A percentile compares a stretch with the other conserved stretches of the same genome.
These are phyloP conservation scores for Xerocomus spinulosus DNA, from an alignment of 768 basidiomycete genomes.

Conservation along the genomic window DNA sequence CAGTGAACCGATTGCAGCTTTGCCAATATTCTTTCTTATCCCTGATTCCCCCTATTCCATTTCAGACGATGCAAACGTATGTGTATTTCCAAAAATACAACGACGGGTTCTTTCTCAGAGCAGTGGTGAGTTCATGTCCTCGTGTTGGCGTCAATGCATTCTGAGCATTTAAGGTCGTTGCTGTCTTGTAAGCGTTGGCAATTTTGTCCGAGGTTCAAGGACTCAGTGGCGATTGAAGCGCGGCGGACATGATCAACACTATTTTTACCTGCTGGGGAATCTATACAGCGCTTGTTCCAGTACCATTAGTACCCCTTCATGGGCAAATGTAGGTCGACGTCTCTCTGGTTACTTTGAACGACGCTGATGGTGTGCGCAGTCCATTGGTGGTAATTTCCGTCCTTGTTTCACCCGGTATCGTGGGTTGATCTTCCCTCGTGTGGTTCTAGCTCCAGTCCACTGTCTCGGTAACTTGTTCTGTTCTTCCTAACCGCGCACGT, in stretches of 20 bases:
- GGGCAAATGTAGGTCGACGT: constrained; percentile 4
- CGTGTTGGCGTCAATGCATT: background rate
- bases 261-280: constrained; percentile 10
- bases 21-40: no score
- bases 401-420: background rate
- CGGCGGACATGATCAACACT: constrained; percentile 13
- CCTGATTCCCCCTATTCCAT: background rate
- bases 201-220: background rate
- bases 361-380: background rate
- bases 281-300: constrained; percentile 5
- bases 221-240: no score
- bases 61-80: constrained; percentile 9
- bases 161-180: background rate
- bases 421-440: background rate
- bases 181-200: constrained; percentile 2
- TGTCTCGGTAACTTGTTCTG: constrained; percentile 4
- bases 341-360: background rate
- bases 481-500: no score
- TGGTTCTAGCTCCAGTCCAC: constrained; percentile 11
- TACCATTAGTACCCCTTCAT: background rate
- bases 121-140: constrained; percentile 3
- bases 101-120: constrained; percentile 2
- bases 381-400: constrained; percentile 10
- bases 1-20: background rate
- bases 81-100: constrained; percentile 9